These are phyloP conservation scores for Claviceps pazoutovae DNA, from an alignment of 2,329 filamentous ascomycete genomes.

Conservation along the genomic window DNA sequence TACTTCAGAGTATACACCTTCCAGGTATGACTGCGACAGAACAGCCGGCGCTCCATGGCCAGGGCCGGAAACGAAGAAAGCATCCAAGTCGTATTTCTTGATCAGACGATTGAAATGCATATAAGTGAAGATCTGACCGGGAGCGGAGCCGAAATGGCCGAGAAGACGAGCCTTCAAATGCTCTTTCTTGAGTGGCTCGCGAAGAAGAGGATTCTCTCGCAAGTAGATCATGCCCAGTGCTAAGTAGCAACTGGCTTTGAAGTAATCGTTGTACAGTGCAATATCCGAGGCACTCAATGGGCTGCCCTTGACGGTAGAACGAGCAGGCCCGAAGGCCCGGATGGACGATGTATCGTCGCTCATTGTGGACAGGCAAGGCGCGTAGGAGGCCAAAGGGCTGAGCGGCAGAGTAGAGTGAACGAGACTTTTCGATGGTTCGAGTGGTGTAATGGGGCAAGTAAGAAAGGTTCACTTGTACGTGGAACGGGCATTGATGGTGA, in stretches of 20 bases:
- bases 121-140: constrained; percentile 70
- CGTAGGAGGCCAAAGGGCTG: neutral
- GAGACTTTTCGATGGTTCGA: neutral
- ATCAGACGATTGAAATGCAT: constrained; percentile 74
- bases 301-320: constrained; percentile 47
- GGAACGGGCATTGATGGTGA: neutral
- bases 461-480: neutral
- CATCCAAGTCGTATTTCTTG: constrained; percentile 64
- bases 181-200: constrained; percentile 51
- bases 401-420: neutral
- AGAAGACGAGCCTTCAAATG: constrained; percentile 62
- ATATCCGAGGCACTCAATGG: constrained; percentile 54
- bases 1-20: constrained; percentile 64
- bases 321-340: constrained; percentile 49
- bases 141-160: constrained; percentile 67
- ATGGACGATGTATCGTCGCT: constrained; percentile 37
- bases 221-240: constrained; percentile 73
- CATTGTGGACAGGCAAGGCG: constrained; percentile 13
- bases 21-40: constrained; percentile 62
- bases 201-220: constrained; percentile 56
- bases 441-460: neutral
- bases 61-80: constrained; percentile 61
- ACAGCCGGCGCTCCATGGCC: constrained; percentile 67
- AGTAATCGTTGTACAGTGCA: constrained; percentile 56
- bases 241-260: constrained; percentile 61